Conservation (phyloP, 768 basidiomycete genomes). For the Suillus subaureus region DNA sequence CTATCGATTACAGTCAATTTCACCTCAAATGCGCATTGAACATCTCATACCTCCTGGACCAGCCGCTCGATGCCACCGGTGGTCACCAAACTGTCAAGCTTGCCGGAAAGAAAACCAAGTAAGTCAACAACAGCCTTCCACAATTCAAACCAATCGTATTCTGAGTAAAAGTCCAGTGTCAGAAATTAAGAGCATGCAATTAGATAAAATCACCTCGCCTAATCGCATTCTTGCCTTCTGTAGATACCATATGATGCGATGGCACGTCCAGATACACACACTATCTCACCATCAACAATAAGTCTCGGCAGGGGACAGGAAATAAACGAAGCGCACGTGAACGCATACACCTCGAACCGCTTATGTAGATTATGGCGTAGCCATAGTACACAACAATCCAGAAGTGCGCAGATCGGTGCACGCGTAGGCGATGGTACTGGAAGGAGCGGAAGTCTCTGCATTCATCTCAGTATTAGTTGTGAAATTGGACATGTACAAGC, state of each 20-base stretch:
- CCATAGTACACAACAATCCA: slow-evolving; percentile 75
- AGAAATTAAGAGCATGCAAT: background rate
- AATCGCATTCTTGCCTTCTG: slow-evolving; percentile 55
- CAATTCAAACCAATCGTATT: slow-evolving; percentile 66
- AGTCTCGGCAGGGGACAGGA: background rate
- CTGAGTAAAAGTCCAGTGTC: slow-evolving; percentile 33
- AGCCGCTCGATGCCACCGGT: slow-evolving; percentile 56
- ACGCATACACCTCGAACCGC: slow-evolving; percentile 56
- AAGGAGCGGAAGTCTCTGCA: slow-evolving; percentile 54
- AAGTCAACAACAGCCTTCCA: slow-evolving; percentile 61
- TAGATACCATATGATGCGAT: slow-evolving; percentile 59
- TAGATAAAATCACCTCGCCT: slow-evolving; percentile 40
- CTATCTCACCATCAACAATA: slow-evolving; percentile 32
- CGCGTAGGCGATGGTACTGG: slow-evolving; percentile 41
- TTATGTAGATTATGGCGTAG: slow-evolving; percentile 71
- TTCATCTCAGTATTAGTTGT: slow-evolving; percentile 7
- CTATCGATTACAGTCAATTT: slow-evolving; percentile 30
- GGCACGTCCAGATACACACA: slow-evolving; percentile 55
- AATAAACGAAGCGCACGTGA: slow-evolving; percentile 44
- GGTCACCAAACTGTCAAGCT: slow-evolving; percentile 52
- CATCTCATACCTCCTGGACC: slow-evolving; percentile 49
- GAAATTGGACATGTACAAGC: background rate
- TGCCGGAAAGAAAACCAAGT: slow-evolving; percentile 57
- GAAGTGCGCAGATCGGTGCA: slow-evolving; percentile 55
- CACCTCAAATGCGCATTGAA: background rate